These are phyloP conservation scores for Kregervanrija delftensis DNA, from an alignment of 805 yeast genomes.

Conservation along the genomic window DNA sequence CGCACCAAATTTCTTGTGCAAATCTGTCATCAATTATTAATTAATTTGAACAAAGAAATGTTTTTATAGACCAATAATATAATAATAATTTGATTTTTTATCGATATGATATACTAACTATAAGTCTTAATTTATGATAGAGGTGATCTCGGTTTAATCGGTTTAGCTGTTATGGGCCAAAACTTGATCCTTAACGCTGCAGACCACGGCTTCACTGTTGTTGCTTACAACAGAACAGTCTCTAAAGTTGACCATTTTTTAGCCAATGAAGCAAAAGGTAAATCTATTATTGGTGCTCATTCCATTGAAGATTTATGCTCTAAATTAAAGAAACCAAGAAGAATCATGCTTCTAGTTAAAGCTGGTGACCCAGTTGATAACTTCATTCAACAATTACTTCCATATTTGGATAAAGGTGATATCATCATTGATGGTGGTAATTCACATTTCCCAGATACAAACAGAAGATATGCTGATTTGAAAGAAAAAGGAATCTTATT, in stretches of 20 bases:
- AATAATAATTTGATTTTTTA: too few relatives aligned
- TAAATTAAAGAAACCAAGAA: slow-evolving; percentile 94
- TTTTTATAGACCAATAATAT: too few relatives aligned
- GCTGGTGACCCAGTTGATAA: slow-evolving; percentile 95
- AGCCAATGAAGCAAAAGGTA: slow-evolving; percentile 94
- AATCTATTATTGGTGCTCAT: slow-evolving; percentile 91
- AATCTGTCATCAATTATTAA: too few relatives aligned
- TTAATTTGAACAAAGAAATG: too few relatives aligned
- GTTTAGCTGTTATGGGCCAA: slow-evolving; percentile 99
- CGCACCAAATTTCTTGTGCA: too few relatives aligned
- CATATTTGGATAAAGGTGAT: slow-evolving; percentile 91
- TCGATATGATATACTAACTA: too few relatives aligned
- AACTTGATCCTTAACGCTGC: slow-evolving; percentile 96
- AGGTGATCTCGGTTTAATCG: slow-evolving; percentile 97
- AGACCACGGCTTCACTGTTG: slow-evolving; percentile 97
- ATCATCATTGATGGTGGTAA: slow-evolving; percentile 99
- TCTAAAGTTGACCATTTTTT: slow-evolving; percentile 92
- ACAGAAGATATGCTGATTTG: slow-evolving; percentile 92
- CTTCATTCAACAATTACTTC: slow-evolving; percentile 81
- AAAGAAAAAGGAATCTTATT: slow-evolving; percentile 80
- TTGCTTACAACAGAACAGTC: slow-evolving; percentile 97
- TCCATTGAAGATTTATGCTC: slow-evolving; percentile 82
- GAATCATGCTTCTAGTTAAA: slow-evolving; percentile 88
- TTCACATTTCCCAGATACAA: slow-evolving; percentile 98
- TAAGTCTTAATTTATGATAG: slow-evolving; percentile 24